These are phyloP conservation scores for Solanum lycopersicoides DNA, from an alignment of 257 asterid species.

Conservation along the genomic window DNA sequence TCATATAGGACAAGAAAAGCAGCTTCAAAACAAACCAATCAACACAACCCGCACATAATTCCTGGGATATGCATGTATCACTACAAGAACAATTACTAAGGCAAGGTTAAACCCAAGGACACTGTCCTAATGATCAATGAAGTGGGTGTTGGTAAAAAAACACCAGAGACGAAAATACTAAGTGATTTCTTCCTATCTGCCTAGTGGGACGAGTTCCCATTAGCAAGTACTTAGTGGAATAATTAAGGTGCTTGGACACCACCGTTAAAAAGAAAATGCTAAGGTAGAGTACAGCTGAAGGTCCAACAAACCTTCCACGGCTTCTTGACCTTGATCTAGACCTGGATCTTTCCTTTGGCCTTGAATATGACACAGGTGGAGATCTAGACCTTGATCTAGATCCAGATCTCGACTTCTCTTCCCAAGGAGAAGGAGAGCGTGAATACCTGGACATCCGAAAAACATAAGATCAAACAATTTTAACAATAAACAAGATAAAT, in stretches of 20 bases:
- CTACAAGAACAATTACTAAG: not conserved
- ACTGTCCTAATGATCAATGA: not conserved
- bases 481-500: not conserved
- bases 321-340: constrained; percentile 8
- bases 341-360: not conserved
- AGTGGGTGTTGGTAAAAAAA: not conserved
- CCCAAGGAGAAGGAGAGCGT: constrained; percentile 6
- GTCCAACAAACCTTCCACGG: constrained; percentile 2
- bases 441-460: not conserved
- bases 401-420: constrained; percentile 13
- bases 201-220: not conserved
- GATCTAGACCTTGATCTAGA: constrained; percentile 10
- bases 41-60: not conserved
- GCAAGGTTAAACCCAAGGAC: not conserved
- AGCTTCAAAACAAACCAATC: not conserved
- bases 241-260: not conserved
- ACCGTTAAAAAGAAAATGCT: not conserved
- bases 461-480: not conserved
- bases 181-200: not conserved
- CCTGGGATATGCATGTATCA: not conserved
- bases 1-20: not conserved
- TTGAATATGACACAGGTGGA: constrained; percentile 40
- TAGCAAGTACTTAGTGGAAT: not conserved
- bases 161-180: not conserved
- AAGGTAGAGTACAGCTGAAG: not conserved